Percentiles rank a stretch among this genome's conserved stretches.
Conservation (phyloP, 2,329 filamentous ascomycete genomes). For the Xylariales sp. region DNA sequence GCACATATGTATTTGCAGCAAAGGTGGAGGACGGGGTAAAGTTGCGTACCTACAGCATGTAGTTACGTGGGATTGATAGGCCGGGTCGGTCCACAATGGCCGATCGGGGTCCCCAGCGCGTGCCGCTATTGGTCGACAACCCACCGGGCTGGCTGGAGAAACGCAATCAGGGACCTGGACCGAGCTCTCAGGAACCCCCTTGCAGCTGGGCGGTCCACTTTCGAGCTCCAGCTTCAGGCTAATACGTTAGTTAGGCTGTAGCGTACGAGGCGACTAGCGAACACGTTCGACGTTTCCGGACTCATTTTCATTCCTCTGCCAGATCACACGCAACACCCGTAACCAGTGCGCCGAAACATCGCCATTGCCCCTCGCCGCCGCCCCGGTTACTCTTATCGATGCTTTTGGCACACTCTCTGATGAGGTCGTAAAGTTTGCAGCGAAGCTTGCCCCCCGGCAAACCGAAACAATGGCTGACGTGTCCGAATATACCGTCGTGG, state of each 20-base stretch:
- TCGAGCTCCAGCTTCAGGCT: not conserved
- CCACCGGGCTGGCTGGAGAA: no score
- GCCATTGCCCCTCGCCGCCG: not conserved
- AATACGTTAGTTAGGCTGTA: no score
- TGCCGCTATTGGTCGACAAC: no score
- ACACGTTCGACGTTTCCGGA: slow-evolving; percentile 6
- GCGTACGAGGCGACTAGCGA: not conserved
- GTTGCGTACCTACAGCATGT: no score
- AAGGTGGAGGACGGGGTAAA: no score
- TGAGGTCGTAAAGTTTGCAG: slow-evolving; percentile 2
- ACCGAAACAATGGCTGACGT: slow-evolving; percentile 21
- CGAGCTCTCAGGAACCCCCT: slow-evolving; percentile 2
- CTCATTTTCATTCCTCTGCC: not conserved
- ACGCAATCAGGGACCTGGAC: no score
- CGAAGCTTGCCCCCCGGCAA: slow-evolving; percentile 5
- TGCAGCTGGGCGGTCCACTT: slow-evolving; percentile 1
- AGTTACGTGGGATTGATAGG: no score
- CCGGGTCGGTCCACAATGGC: no score
- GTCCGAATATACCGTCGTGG: slow-evolving; percentile 10
- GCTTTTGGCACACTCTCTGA: slow-evolving; percentile 1
- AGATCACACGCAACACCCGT: not conserved
- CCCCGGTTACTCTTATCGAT: not conserved
- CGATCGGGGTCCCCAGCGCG: no score
- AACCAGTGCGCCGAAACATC: no score
- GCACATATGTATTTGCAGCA: no score